Evolutionary conservation across 768 basidiomycete species (phyloP), one percentile per base, ranked within the genome.

Genomic region (Candolleomyces efflorescens): DNA sequence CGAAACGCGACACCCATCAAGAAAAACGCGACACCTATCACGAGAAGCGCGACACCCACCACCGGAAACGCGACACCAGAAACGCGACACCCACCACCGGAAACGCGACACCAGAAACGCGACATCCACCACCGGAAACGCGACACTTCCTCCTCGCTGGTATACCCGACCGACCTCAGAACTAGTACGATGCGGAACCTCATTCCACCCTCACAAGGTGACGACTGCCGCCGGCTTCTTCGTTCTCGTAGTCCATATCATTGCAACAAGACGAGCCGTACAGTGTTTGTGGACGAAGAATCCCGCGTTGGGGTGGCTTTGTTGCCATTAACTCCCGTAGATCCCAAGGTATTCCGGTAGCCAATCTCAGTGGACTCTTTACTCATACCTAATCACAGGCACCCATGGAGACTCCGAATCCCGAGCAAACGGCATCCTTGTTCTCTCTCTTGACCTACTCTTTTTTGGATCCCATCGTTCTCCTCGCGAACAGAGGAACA

Each of bases 381-480:
- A 18, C 17, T 54, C 6, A 59, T 6, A 23, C 24, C 5, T 37
- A 36, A 20, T 54, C 54, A 13, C 53, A 78, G 75, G 65, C 77
- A 44, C 72, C 76, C 5, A 63, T 68, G 58, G 49, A 59, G 50
- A 59, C 63, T 17, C 73, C 74, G 2, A 78, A 77, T 63, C 78
- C 81, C 4, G 82, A 85, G 60, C 82, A 84, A 62, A 81, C 78
- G 0, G 77, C 82, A 0, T 77, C 81, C 2, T 62, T 76, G 32
- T 57, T 82, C 17, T 81, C 75, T 2, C 61, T 77, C 13, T 46
- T 75, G 5, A 66, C 76, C 12, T 87, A 80, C 65, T 70, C 74
- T 20, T 90, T 81, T 72, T 68, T 89, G 62, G 83, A 89, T 58
- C 75, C 78, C 1, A 68, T 80, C 53, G 69, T 87, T 20, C 75